Evolutionary conservation across 1,139 yeast species (phyloP), one percentile per base, ranked within the genome.

Genomic region (Pichia sp.): DNA sequence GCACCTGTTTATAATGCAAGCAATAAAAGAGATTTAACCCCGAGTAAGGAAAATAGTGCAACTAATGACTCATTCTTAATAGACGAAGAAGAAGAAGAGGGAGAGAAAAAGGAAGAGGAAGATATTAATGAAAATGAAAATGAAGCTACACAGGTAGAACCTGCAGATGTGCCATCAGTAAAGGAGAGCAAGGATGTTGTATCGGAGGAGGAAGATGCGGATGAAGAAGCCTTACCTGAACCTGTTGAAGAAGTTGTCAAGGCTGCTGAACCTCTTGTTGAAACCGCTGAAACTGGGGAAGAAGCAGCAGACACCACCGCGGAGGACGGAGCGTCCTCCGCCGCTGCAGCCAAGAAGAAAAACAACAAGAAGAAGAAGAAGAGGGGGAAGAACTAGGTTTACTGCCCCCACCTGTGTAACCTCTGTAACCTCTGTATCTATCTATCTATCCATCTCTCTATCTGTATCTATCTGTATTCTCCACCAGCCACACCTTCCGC

Each of bases 21-120:
- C 10, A 30, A 17, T 8, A 41, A 45, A 40, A 45, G 41, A 28
- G 41, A 35, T 28, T 43, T 39, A 23, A 38, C 43, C 4, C 48
- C 52, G 22, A 40, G 44, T 30, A 42, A 44, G 25, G 45, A 46
- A 25, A 42, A 42, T 18, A 35, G 39, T 25, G 48, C 48, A 5
- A 42, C 44, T 10, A 51, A 59, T 41, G 53, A 52, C 42, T 47
- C 53, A 25, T 50, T 55, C 47, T 54, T 55, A 10, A 40, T 55
- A 23, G 60, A 55, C 34, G 59, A 52, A 7, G 52, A 52, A n/a
- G n/a, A n/a, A n/a, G n/a, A n/a, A n/a, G n/a, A n/a, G n/a, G n/a
- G n/a, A n/a, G n/a, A n/a, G n/a, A n/a, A n/a, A n/a, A n/a, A n/a
- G n/a, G 38, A 42, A 24, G 41, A 31, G 23, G 38, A 23, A 31